Conservation (phyloP, 2,329 filamentous ascomycete genomes). For the Beauveria caledonica region DNA sequence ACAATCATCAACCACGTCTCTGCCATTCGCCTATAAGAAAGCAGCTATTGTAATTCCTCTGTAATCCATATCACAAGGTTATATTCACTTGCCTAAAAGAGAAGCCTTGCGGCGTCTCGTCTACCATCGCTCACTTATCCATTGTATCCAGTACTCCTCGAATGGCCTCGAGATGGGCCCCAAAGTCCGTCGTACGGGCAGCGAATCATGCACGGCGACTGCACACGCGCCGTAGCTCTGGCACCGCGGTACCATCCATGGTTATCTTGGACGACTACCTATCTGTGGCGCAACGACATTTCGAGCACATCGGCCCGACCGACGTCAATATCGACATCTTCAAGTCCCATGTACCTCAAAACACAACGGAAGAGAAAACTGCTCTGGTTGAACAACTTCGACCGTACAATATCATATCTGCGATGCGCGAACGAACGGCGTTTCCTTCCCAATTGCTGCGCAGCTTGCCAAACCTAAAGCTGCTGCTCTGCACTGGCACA, state of each 20-base stretch:
- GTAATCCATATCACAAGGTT: not conserved
- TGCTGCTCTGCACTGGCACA: constrained; percentile 53
- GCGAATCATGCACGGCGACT: not conserved
- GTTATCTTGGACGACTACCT: constrained; percentile 69
- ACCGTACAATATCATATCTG: constrained; percentile 47
- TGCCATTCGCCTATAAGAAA: not conserved
- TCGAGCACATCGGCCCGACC: constrained; percentile 36
- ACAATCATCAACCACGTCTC: not conserved
- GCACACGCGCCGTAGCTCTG: not conserved
- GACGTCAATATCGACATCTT: constrained; percentile 40
- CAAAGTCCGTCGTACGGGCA: not conserved
- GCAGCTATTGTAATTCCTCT: not conserved
- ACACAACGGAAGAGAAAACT: constrained; percentile 48
- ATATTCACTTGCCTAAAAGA: not conserved
- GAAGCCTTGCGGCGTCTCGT: not conserved
- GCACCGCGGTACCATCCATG: constrained; percentile 20
- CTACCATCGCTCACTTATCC: not conserved
- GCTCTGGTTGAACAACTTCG: constrained; percentile 50
- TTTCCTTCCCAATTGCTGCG: constrained; percentile 46
- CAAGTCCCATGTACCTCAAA: constrained; percentile 49
- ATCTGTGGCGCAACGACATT: constrained; percentile 46
- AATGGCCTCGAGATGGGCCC: constrained; percentile 1
- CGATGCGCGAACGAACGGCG: constrained; percentile 59
- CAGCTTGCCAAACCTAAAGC: constrained; percentile 52
- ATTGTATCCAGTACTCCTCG: not conserved